Evolutionary conservation across 1,139 yeast species (phyloP).

Genomic region (Kazachstania sp.): DNA sequence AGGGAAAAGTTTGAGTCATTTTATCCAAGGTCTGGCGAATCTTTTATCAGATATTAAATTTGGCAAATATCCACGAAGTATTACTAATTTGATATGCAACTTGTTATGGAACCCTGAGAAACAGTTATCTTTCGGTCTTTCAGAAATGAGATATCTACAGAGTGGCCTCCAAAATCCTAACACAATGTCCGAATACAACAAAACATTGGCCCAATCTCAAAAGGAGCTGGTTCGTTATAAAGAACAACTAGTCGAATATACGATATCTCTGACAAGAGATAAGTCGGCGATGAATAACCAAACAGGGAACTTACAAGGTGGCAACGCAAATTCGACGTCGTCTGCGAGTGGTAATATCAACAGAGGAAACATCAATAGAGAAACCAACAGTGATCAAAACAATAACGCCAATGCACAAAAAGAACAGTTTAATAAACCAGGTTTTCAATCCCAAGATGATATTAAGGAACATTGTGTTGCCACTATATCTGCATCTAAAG

Average conservation of each 20-base stretch:
- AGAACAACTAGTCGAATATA: slow-evolving; percentile 10
- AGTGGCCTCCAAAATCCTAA: slow-evolving; percentile 16
- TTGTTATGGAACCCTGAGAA: slow-evolving; percentile 6
- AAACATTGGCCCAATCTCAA: slow-evolving; percentile 15
- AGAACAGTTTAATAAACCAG: slow-evolving; percentile 6
- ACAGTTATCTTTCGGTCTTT: slow-evolving; percentile 6
- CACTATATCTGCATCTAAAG: slow-evolving; percentile 24
- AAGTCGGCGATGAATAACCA: background rate
- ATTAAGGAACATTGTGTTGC: slow-evolving; percentile 26
- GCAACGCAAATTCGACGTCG: background rate
- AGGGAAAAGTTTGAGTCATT: slow-evolving; percentile 6
- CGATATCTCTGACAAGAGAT: background rate
- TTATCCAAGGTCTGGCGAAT: slow-evolving; percentile 7
- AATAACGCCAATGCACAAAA: no score
- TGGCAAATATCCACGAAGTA: slow-evolving; percentile 11
- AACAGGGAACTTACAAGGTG: background rate
- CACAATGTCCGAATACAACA: slow-evolving; percentile 10
- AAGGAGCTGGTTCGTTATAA: slow-evolving; percentile 10
- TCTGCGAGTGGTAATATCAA: background rate
- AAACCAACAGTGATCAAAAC: background rate
- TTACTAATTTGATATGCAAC: slow-evolving; percentile 8
- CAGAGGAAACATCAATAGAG: background rate
- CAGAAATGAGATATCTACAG: slow-evolving; percentile 13
- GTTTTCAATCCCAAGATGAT: slow-evolving; percentile 24
- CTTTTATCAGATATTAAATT: slow-evolving; percentile 10